A percentile compares a stretch with the other conserved stretches of the same genome.
These are phyloP conservation scores for Cutaneotrichosporon daszewskae DNA, from an alignment of 1,284 basidiomycete genomes.

Conservation along the genomic window DNA sequence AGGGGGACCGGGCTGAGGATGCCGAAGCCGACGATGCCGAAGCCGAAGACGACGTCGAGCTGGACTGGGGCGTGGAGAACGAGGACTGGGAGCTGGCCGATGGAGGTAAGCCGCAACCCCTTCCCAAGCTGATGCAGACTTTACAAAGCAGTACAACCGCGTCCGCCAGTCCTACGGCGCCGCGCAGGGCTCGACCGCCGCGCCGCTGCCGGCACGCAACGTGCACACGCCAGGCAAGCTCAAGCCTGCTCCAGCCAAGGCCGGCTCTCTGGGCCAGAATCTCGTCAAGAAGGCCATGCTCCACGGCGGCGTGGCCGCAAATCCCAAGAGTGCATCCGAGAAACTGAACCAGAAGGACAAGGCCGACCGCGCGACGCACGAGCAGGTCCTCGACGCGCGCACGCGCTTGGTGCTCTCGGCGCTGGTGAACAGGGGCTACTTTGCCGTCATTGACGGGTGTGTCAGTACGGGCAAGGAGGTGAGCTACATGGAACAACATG, in stretches of 20 bases:
- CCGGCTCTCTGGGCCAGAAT: conserved; percentile 59
- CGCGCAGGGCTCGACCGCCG: conserved; percentile 12
- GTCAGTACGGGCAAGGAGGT: conserved; percentile 95
- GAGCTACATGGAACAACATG: conserved; percentile 18
- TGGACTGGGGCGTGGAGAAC: conserved; percentile 61
- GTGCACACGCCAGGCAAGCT: conserved; percentile 29
- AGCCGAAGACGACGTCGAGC: conserved; percentile 27
- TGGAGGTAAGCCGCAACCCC: conserved; percentile 47
- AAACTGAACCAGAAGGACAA: conserved; percentile 85
- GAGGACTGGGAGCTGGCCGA: conserved; percentile 85
- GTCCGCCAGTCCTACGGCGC: conserved; percentile 62
- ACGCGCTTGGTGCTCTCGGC: conserved; percentile 87
- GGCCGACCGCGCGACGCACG: conserved; percentile 85
- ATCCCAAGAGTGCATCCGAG: conserved; percentile 80
- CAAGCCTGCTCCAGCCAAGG: conserved; percentile 35
- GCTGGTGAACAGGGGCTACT: conserved; percentile 79
- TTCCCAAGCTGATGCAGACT: conserved; percentile 57
- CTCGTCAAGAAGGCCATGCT: conserved; percentile 56
- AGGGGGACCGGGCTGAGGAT: neutral
- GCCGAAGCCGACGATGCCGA: conserved; percentile 8
- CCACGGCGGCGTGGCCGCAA: conserved; percentile 71
- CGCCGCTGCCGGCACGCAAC: conserved; percentile 36
- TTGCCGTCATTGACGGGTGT: conserved; percentile 86
- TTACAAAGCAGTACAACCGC: conserved; percentile 94
- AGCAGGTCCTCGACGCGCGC: conserved; percentile 87